Evolutionary conservation across 2,329 filamentous ascomycete species (phyloP), one percentile per base, ranked within the genome.

Genomic region (Shiraia bambusicola): DNA sequence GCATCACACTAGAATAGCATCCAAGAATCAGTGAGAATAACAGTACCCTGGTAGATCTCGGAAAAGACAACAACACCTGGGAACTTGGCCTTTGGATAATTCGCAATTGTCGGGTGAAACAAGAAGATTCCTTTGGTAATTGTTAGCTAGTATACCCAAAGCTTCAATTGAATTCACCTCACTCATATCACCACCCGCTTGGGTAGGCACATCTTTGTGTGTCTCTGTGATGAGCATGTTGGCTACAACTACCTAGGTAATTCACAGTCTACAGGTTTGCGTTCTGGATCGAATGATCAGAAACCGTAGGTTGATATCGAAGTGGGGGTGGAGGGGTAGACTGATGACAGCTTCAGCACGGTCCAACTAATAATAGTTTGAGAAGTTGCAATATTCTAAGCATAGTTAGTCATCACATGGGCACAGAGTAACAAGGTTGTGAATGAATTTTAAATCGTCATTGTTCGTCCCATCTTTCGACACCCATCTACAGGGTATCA

Each of bases 21-120:
- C n/a, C n/a, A n/a, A n/a, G n/a, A n/a, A n/a, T n/a, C n/a, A n/a
- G 30, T 11, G n/a, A 16, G 14, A 32, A 16, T 15, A 9, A 28
- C 12, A 45, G 6, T 69, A 90, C 89, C 90, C 83, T 96, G 91
- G 65, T 96, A 96, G 60, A 96, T 96, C 72, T 96, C 91, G 57
- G 86, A 91, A 66, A 95, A 96, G 42, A 96, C 77, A 11, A 88
- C 86, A 4, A 96, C 87, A 14, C 87, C 90, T 0, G 90, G 90
- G 61, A 95, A 95, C 61, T 82, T 90, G 69, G 91, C 91, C 54
- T 93, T 84, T 19, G 91, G 89, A 65, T 95, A 95, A 46, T 86
- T 85, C 1, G 88, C 81, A 53, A 96, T 85, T 11, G 81, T 82
- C 6, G 91, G 91, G 64, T 95, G 88, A 71, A 91, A 95, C 65